These are phyloP conservation scores for Termitomyces sp. DNA, from an alignment of 768 basidiomycete species.

Conservation along the genomic window DNA sequence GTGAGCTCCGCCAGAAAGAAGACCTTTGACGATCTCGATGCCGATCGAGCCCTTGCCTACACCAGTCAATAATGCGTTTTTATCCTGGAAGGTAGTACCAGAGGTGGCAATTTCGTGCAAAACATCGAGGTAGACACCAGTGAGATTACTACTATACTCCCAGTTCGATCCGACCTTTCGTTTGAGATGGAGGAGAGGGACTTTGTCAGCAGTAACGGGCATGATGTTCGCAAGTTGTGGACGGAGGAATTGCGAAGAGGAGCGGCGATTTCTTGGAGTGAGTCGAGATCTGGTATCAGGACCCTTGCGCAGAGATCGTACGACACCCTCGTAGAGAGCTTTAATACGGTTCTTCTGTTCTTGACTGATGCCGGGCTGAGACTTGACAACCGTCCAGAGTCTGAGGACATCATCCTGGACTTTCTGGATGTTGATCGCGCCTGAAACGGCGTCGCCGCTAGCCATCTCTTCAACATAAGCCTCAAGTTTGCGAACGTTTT, in stretches of 20 bases:
- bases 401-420: slow-evolving; percentile 96
- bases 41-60: slow-evolving; percentile 98
- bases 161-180: slow-evolving; percentile 91
- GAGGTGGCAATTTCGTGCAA: slow-evolving; percentile 98
- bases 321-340: slow-evolving; percentile 93
- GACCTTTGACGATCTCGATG: slow-evolving; percentile 94
- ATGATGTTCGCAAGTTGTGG: slow-evolving; percentile 78
- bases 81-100: slow-evolving; percentile 97
- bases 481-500: slow-evolving; percentile 95
- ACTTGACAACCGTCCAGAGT: slow-evolving; percentile 95
- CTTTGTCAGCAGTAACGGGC: slow-evolving; percentile 72
- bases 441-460: slow-evolving; percentile 81
- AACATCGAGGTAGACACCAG: slow-evolving; percentile 92
- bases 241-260: slow-evolving; percentile 95
- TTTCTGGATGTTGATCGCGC: slow-evolving; percentile 89
- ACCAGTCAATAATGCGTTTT: slow-evolving; percentile 96
- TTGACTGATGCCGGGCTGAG: slow-evolving; percentile 94
- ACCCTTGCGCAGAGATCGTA: slow-evolving; percentile 81
- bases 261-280: slow-evolving; percentile 68
- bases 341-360: slow-evolving; percentile 96
- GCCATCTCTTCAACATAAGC: slow-evolving; percentile 99
- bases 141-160: slow-evolving; percentile 98
- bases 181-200: slow-evolving; percentile 94
- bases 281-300: slow-evolving; percentile 57
- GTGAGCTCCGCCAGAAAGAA: slow-evolving; percentile 93